These are phyloP conservation scores for Usnea hakonensis DNA, from an alignment of 495 filamentous ascomycete species.

Conservation along the genomic window DNA sequence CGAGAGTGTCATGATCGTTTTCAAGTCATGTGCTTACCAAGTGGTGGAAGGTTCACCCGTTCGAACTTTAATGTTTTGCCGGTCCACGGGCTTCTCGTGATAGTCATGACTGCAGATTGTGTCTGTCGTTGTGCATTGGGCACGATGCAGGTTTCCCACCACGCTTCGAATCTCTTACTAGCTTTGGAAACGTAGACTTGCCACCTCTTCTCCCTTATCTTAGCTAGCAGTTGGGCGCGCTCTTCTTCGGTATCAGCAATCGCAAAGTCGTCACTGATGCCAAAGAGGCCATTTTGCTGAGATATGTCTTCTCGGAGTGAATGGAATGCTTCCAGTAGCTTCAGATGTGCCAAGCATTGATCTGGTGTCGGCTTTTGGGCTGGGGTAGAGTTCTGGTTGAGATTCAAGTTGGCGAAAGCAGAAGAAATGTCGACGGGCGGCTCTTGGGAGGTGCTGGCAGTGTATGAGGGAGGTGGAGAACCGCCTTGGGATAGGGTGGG, in stretches of 20 bases:
- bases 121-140: conserved; percentile 2
- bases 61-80: conserved; percentile 6
- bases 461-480: too few relatives aligned
- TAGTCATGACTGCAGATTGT: background rate
- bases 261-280: conserved; percentile 43
- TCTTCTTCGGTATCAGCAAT: conserved; percentile 15
- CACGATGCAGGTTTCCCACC: conserved; percentile 48
- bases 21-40: conserved; percentile 20
- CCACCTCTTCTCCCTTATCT: conserved; percentile 72
- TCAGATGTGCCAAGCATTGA: conserved; percentile 66
- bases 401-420: conserved; percentile 19
- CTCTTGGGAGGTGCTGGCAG: too few relatives aligned
- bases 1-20: too few relatives aligned
- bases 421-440: conserved; percentile 18
- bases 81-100: background rate
- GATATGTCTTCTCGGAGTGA: conserved; percentile 57
- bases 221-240: conserved; percentile 22
- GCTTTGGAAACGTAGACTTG: conserved; percentile 65
- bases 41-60: conserved; percentile 22
- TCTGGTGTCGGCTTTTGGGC: conserved; percentile 25
- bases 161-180: conserved; percentile 62
- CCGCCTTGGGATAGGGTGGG: too few relatives aligned
- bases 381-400: too few relatives aligned
- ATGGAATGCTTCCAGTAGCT: conserved; percentile 63
- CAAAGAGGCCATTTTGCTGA: conserved; percentile 57